A percentile compares a stretch with the other conserved stretches of the same genome.
These are phyloP conservation scores for Hypomyces rosellus DNA, from an alignment of 2,329 filamentous ascomycete genomes.

Conservation along the genomic window DNA sequence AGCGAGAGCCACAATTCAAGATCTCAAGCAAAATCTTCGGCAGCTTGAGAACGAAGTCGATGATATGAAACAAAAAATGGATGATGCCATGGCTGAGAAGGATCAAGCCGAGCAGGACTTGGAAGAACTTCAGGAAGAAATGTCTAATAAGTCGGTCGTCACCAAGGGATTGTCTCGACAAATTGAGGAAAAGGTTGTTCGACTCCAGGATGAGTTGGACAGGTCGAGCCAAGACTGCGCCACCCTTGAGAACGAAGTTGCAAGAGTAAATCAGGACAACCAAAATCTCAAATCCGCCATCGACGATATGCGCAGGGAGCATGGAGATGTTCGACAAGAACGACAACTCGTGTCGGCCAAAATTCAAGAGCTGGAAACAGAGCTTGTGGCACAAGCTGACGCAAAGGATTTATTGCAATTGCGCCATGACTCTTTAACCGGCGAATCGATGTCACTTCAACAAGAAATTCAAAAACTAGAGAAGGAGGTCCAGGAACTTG, in stretches of 20 bases:
- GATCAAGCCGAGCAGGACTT: constrained; percentile 53
- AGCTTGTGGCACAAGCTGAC: constrained; percentile 51
- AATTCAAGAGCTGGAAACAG: constrained; percentile 50
- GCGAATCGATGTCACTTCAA: constrained; percentile 61
- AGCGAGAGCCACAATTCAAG: constrained; percentile 52
- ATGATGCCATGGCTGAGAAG: constrained; percentile 48
- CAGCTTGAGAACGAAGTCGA: constrained; percentile 49
- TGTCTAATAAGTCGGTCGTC: constrained; percentile 71
- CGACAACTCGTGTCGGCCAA: constrained; percentile 30
- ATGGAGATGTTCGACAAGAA: constrained; percentile 16
- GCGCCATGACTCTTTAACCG: constrained; percentile 60
- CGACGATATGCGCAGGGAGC: constrained; percentile 34
- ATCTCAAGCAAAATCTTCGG: constrained; percentile 50
- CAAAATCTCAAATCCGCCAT: constrained; percentile 38
- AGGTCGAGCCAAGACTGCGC: constrained; percentile 42
- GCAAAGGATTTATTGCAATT: constrained; percentile 66
- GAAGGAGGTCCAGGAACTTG: constrained; percentile 40
- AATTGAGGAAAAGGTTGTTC: constrained; percentile 62
- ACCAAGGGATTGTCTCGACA: constrained; percentile 70
- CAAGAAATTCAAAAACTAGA: constrained; percentile 51
- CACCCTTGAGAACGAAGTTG: constrained; percentile 45
- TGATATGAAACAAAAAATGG: constrained; percentile 47
- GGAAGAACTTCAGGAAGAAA: constrained; percentile 65
- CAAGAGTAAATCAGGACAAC: constrained; percentile 40
- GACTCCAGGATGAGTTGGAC: constrained; percentile 61